phyloP scores from a whole-genome alignment of 352 stramenopile species.

The Elongisporangium prolatum region DNA sequence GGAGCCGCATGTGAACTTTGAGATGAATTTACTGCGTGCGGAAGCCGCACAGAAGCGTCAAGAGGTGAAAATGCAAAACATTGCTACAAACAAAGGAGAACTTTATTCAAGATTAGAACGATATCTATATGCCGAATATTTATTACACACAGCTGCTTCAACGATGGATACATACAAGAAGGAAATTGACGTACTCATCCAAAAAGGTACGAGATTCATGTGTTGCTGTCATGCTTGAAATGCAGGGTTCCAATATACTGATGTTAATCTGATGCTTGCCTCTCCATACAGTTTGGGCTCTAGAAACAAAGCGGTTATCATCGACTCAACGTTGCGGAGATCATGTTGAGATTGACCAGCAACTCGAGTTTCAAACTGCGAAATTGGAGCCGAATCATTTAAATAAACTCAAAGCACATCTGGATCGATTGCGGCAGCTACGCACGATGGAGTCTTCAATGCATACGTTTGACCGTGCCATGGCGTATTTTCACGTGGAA shows the following conservation, averaged over 20 bases:
- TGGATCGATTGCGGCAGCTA: slow-evolving; percentile 68
- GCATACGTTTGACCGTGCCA: slow-evolving; percentile 74
- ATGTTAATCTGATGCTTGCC: background rate
- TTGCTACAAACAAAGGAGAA: slow-evolving; percentile 79
- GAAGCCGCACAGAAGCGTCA: slow-evolving; percentile 76
- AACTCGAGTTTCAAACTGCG: slow-evolving; percentile 66
- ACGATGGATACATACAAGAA: slow-evolving; percentile 53
- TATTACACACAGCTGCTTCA: slow-evolving; percentile 62
- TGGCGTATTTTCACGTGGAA: slow-evolving; percentile 80
- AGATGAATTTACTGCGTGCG: slow-evolving; percentile 75
- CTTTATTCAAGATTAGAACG: slow-evolving; percentile 65
- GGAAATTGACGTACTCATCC: slow-evolving; percentile 55
- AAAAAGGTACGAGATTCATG: slow-evolving; percentile 52
- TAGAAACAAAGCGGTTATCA: slow-evolving; percentile 57
- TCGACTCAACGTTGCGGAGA: slow-evolving; percentile 52
- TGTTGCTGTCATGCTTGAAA: background rate
- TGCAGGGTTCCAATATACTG: slow-evolving; percentile 1
- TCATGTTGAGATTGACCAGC: slow-evolving; percentile 48
- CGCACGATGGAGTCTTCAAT: slow-evolving; percentile 73
- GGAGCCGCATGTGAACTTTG: slow-evolving; percentile 77
- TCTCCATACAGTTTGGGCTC: slow-evolving; percentile 36
- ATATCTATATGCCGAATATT: slow-evolving; percentile 77
- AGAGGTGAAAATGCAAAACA: slow-evolving; percentile 81
- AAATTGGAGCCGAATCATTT: slow-evolving; percentile 61
- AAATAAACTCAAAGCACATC: slow-evolving; percentile 56